Evolutionary conservation across 345 rosid species (phyloP), one percentile per base, ranked within the genome.

Genomic region (Boechera retrofracta): DNA sequence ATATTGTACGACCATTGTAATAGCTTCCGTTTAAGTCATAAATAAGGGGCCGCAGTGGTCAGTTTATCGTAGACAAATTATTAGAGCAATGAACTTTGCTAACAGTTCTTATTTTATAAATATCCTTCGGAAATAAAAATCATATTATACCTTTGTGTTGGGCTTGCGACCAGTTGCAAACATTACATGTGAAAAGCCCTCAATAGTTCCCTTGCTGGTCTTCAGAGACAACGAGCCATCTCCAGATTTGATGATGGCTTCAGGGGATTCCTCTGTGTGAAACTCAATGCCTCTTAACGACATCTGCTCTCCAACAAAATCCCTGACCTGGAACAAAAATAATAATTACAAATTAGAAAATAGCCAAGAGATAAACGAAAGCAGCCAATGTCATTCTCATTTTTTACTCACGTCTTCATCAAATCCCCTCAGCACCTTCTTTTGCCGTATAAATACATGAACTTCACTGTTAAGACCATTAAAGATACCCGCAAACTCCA

Each of bases 121-220:
- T 6, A 78, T 52, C 56, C 9, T 41, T 38, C 2, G 60, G 26
- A 16, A 54, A 3, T 57, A 16, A 18, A 74, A 67, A 36, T 7
- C 57, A 52, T 3, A 44, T 4, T 77, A 61, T 83, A 94, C 98
- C 98, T 88, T 90, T 9, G 97, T 94, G 61, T 88, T 92, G 24
- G 98, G 90, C 79, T 84, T 85, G 38, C 98, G 95, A 69, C 98
- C 98, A 53, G 97, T 94, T 54, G 98, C 98, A 87, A 94, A 94
- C 97, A 94, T 94, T 28, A 94, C 58, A 80, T 94, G 98, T 2
- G 98, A 94, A 82, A 92, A 90, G 32, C 97, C 97, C 12, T 89
- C 92, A 63, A 86, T 49, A 35, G 95, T 90, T 81, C 97, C 98
- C 82, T 85, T 90, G 85, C 64, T 89, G 58, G 97, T 94, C 79